A percentile compares a stretch with the other conserved stretches of the same genome.
These are phyloP conservation scores for Amyloporia xantha DNA, from an alignment of 768 basidiomycete genomes.

Conservation along the genomic window DNA sequence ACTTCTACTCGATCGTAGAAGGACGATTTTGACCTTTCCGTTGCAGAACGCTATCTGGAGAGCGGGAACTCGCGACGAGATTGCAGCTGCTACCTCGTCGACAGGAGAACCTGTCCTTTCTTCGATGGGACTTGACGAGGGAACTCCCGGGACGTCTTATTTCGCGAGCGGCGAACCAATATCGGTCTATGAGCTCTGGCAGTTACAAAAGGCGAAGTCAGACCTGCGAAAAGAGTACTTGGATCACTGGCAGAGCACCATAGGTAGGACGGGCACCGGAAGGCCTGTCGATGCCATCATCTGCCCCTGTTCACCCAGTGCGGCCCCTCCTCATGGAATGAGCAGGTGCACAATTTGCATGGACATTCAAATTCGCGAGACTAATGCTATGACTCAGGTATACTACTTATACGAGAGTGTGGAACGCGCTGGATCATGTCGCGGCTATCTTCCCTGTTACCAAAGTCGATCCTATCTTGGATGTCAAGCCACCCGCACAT, in stretches of 20 bases:
- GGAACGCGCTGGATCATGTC: constrained; percentile 65
- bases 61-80: constrained; percentile 17
- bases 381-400: background rate
- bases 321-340: constrained; percentile 58
- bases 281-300: constrained; percentile 75
- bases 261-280: constrained; percentile 49
- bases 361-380: background rate
- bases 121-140: constrained; percentile 17
- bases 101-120: constrained; percentile 21
- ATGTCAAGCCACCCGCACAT: constrained; percentile 38
- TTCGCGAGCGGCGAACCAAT: constrained; percentile 23
- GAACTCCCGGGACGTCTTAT: constrained; percentile 17
- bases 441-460: constrained; percentile 60
- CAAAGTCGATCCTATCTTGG: constrained; percentile 46
- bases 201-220: constrained; percentile 46
- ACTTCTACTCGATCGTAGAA: background rate
- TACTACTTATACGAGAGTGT: constrained; percentile 48
- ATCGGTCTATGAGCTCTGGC: constrained; percentile 62
- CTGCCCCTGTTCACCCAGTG: constrained; percentile 50
- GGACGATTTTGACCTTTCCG: too few relatives aligned
- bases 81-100: constrained; percentile 7
- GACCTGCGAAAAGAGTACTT: constrained; percentile 51
- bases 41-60: constrained; percentile 19
- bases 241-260: constrained; percentile 55
- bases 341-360: constrained; percentile 35